Conservation (phyloP, 805 yeast genomes). For the Candida boleticola region DNA sequence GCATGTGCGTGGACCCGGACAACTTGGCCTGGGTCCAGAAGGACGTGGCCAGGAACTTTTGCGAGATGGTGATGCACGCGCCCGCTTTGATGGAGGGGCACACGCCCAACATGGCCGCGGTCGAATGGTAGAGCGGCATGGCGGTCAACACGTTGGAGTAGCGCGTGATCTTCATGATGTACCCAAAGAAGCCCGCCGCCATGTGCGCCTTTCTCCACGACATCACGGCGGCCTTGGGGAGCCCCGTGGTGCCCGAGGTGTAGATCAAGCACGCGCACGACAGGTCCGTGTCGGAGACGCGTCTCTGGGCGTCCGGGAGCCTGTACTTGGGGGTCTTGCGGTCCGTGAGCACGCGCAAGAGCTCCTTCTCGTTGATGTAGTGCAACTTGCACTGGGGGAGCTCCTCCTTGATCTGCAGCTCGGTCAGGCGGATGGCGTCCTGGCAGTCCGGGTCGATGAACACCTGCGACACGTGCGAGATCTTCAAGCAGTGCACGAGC, state of each 20-base stretch:
- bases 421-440: conserved; percentile 50
- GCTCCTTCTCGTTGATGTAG: conserved; percentile 50
- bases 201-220: conserved; percentile 82
- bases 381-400: conserved; percentile 40
- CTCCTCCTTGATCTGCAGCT: conserved; percentile 32
- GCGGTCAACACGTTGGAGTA: conserved; percentile 73
- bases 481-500: conserved; percentile 73
- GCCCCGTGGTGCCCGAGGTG: conserved; percentile 93
- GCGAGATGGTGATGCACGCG: conserved; percentile 73
- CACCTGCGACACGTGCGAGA: conserved; percentile 61
- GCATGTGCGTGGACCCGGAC: conserved; percentile 73
- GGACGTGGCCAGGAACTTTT: conserved; percentile 76
- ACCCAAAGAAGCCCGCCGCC: conserved; percentile 70
- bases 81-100: conserved; percentile 66
- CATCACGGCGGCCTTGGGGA: conserved; percentile 92
- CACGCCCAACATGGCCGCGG: conserved; percentile 85
- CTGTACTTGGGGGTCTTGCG: conserved; percentile 48
- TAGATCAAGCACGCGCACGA: conserved; percentile 73
- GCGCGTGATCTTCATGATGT: conserved; percentile 57
- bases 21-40: conserved; percentile 88
- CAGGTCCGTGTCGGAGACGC: conserved; percentile 54
- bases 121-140: conserved; percentile 94
- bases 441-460: conserved; percentile 74
- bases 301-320: conserved; percentile 55
- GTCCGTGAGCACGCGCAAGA: conserved; percentile 42